These are phyloP conservation scores for Phytophthora sp. DNA, from an alignment of 352 stramenopile species.

Conservation along the genomic window DNA sequence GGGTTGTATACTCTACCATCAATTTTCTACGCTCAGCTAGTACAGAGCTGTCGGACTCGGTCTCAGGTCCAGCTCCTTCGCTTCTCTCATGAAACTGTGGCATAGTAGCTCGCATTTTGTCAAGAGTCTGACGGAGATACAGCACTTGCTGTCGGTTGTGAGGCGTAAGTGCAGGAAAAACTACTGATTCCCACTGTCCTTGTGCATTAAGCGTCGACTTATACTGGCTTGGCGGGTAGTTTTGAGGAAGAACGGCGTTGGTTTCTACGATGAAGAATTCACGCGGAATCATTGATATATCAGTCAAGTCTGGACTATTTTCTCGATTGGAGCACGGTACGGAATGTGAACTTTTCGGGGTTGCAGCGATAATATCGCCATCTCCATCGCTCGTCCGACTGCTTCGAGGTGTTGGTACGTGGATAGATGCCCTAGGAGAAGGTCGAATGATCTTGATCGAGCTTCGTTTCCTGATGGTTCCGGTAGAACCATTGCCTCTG, in stretches of 20 bases:
- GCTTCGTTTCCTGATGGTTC: constrained; percentile 14
- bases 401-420: constrained; percentile 11
- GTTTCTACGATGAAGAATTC: constrained; percentile 86
- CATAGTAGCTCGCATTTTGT: constrained; percentile 48
- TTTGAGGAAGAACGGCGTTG: constrained; percentile 52
- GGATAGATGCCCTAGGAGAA: constrained; percentile 18
- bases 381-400: constrained; percentile 2
- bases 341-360: not conserved
- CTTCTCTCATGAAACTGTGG: constrained; percentile 20
- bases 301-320: constrained; percentile 11
- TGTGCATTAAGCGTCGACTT: constrained; percentile 51
- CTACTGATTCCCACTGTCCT: constrained; percentile 69
- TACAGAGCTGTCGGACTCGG: constrained; percentile 3
- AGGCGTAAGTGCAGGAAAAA: constrained; percentile 73
- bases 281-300: constrained; percentile 63
- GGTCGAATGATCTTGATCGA: constrained; percentile 29
- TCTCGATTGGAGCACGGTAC: not conserved
- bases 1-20: constrained; percentile 52
- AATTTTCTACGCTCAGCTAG: constrained; percentile 22
- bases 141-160: constrained; percentile 76
- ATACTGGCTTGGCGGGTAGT: constrained; percentile 68
- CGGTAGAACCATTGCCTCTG: constrained; percentile 10
- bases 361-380: not conserved
- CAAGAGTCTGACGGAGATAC: constrained; percentile 64
- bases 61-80: constrained; percentile 1